Evolutionary conservation across 1,284 basidiomycete species (phyloP).

Genomic region (Mrakiaceae sp.): DNA sequence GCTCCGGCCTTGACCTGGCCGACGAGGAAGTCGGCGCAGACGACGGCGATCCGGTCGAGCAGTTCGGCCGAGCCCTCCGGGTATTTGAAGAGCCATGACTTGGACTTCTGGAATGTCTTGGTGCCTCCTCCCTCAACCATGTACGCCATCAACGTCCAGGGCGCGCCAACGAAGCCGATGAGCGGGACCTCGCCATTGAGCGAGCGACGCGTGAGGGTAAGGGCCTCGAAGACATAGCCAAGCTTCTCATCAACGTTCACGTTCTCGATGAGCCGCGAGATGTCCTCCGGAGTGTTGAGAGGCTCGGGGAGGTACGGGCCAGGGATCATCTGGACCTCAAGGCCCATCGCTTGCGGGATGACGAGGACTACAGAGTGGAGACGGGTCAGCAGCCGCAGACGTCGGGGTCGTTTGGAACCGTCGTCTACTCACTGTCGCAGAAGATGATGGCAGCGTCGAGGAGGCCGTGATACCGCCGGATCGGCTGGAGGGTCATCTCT

Average conservation of each 20-base stretch:
- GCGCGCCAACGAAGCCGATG: slow-evolving; percentile 90
- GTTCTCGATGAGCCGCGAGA: slow-evolving; percentile 46
- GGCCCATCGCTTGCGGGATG: slow-evolving; percentile 87
- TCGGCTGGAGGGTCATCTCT: slow-evolving; percentile 82
- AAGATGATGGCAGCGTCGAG: slow-evolving; percentile 94
- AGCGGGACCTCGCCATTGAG: slow-evolving; percentile 78
- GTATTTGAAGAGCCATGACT: slow-evolving; percentile 83
- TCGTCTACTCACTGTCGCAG: slow-evolving; percentile 49
- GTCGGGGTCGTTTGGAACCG: too few species aligned
- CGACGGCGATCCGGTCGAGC: slow-evolving; percentile 62
- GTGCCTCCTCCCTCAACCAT: slow-evolving; percentile 91
- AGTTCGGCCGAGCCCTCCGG: slow-evolving; percentile 69
- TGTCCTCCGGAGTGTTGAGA: slow-evolving; percentile 61
- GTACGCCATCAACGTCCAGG: slow-evolving; percentile 93
- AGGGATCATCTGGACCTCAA: slow-evolving; percentile 87
- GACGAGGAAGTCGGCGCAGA: slow-evolving; percentile 75
- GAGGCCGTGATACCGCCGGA: slow-evolving; percentile 67
- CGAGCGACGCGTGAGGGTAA: slow-evolving; percentile 65
- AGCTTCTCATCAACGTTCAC: slow-evolving; percentile 73
- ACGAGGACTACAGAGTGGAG: slow-evolving; percentile 50
- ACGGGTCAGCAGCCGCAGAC: background rate
- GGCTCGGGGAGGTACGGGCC: slow-evolving; percentile 79
- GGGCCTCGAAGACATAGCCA: slow-evolving; percentile 80
- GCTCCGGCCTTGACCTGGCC: slow-evolving; percentile 87
- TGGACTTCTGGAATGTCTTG: slow-evolving; percentile 76